Evolutionary conservation across 441 rosid genomes (phyloP), one percentile per base, ranked within the genome.

Genomic region (Syzygium syzygioides): DNA sequence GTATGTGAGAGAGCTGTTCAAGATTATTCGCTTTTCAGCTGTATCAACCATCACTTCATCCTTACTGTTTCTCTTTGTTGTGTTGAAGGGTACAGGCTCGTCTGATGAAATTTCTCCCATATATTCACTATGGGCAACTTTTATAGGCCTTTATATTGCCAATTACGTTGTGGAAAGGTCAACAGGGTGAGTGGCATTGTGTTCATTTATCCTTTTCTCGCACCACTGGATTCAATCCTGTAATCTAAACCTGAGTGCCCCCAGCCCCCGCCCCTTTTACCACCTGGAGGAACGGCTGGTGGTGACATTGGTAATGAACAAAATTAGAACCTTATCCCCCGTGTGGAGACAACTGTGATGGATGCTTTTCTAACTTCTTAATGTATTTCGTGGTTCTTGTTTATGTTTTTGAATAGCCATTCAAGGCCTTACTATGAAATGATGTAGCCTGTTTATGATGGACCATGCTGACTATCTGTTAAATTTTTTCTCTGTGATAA

Each of bases 141-240:
- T 98, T 90, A 97, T 98, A 90, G 99, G 99, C 87, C 98, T 98
- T 88, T 98, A 98, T 94, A 98, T 97, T 91, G 99, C 99, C 90
- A 96, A 98, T 93, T 97, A 98, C 90, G 98, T 97, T 60, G 99
- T 97, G 91, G 99, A 96, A 92, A 95, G 99, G 91, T 98, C 99
- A 89, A 97, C 99, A 14, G 99, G 99, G 99, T 98, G 91, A 94
- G 98, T 92, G 54, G 13, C n/a, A 45, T 68, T 56, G 83, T n/a
- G 86, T 52, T 62, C n/a, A 5, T 57, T 79, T 53, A 48, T 17
- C 57, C 20, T 53, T 52, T 45, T 55, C 34, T 37, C 20, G 9
- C 18, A 18, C 52, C 52, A 37, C 17, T 23, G 83, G 52, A 76
- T 37, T 71, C 45, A 45, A 76, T 76, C 28, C n/a, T 3, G 9